Evolutionary conservation across 2,329 filamentous ascomycete genomes (phyloP).

Genomic region (Phaeosphaeriaceae sp.): DNA sequence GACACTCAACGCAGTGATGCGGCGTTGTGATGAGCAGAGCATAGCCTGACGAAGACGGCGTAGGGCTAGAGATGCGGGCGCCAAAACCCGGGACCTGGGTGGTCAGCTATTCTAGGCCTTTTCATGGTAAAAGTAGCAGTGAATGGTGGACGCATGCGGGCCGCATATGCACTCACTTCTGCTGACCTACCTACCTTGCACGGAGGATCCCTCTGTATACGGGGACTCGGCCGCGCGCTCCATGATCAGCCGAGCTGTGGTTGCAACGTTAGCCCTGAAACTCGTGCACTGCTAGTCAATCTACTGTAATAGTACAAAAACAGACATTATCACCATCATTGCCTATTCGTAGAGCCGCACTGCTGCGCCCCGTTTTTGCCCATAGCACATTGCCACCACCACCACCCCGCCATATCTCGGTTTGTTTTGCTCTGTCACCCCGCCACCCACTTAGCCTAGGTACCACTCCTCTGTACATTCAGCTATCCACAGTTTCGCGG

Average conservation of each 20-base stretch:
- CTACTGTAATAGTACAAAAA: neutral
- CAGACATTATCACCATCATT: neutral
- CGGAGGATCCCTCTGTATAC: neutral
- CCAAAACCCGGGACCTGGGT: conserved; percentile 3
- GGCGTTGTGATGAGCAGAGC: neutral
- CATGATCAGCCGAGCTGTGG: conserved; percentile 9
- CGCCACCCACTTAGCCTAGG: neutral
- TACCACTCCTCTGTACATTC: neutral
- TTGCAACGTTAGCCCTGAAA: conserved; percentile 5
- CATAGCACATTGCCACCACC: neutral
- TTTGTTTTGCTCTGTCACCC: neutral
- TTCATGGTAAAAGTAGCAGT: neutral
- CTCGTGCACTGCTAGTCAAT: neutral
- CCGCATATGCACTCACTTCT: neutral
- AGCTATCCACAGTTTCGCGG: neutral
- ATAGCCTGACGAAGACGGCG: neutral
- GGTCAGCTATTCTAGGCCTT: neutral
- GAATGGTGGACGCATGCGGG: neutral
- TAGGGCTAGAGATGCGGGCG: conserved; percentile 2
- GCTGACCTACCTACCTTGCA: neutral
- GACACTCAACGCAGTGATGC: neutral
- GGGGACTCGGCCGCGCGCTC: conserved; percentile 17
- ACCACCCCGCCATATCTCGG: neutral
- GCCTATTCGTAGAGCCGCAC: neutral
- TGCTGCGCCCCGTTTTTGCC: neutral